These are phyloP conservation scores for Penicillium sclerotigenum DNA, from an alignment of 2,329 filamentous ascomycete genomes.

Conservation along the genomic window DNA sequence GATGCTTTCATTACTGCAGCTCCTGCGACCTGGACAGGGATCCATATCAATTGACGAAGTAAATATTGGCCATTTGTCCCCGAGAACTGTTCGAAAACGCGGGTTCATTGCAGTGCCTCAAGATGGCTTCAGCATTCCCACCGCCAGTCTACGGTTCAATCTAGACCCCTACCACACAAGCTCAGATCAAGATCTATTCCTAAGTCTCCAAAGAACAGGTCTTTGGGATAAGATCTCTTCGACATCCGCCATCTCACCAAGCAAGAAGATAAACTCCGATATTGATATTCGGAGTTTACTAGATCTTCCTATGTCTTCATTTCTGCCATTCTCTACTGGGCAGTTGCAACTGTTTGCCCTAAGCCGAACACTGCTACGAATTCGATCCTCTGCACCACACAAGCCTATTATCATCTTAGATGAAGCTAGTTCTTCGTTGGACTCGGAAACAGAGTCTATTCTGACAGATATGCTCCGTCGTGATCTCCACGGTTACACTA, in stretches of 20 bases:
- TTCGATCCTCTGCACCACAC: not conserved
- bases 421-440: conserved; percentile 8
- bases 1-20: not conserved
- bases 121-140: conserved; percentile 6
- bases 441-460: conserved; percentile 2
- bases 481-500: not conserved
- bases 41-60: not conserved
- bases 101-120: conserved; percentile 10
- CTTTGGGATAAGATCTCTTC: not conserved
- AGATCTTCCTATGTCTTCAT: conserved; percentile 1
- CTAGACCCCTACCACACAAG: conserved; percentile 4
- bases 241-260: not conserved
- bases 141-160: conserved; percentile 4
- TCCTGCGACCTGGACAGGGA: not conserved
- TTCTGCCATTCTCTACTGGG: conserved; percentile 6
- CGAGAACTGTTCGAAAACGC: not conserved
- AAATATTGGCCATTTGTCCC: not conserved
- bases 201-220: not conserved
- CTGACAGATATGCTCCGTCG: not conserved
- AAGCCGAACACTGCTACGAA: not conserved
- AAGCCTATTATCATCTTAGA: conserved; percentile 7
- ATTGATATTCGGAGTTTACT: not conserved
- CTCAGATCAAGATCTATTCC: not conserved
- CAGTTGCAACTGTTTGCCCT: conserved; percentile 6
- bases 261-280: not conserved